Conservation (phyloP, 140 eudicot species). For the Erigeron philadelphicus region DNA sequence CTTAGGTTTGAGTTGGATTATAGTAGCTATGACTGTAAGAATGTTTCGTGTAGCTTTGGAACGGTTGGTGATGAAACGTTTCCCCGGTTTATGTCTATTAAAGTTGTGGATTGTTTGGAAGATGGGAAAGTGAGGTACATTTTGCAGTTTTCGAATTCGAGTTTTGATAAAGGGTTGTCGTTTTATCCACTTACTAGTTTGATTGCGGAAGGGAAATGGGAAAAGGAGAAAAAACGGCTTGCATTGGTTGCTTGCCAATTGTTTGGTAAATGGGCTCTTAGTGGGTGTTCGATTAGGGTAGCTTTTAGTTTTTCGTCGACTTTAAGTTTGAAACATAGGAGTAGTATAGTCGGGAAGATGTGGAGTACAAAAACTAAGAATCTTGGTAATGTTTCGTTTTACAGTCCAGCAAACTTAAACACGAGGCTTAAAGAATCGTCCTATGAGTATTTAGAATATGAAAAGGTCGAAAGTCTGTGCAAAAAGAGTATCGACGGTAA, state of each 20-base stretch:
- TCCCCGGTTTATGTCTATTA: conserved; percentile 50
- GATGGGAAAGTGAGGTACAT: conserved; percentile 57
- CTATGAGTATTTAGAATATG: conserved; percentile 53
- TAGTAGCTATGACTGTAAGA: conserved; percentile 38
- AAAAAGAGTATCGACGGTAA: conserved; percentile 26
- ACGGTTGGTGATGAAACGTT: conserved; percentile 33
- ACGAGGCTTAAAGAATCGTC: conserved; percentile 29
- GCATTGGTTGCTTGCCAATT: conserved; percentile 69
- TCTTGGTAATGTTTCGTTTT: conserved; percentile 46
- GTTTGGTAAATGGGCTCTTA: conserved; percentile 32
- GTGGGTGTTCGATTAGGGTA: conserved; percentile 63
- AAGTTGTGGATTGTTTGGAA: conserved; percentile 51
- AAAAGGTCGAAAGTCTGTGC: conserved; percentile 40
- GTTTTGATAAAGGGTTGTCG: conserved; percentile 29
- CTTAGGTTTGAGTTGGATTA: conserved; percentile 55
- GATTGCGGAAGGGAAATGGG: conserved; percentile 91
- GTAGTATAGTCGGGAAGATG: conserved; percentile 61
- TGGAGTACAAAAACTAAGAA: conserved; percentile 59
- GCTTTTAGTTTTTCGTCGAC: conserved; percentile 54
- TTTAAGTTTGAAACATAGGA: conserved; percentile 53
- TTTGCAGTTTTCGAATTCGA: conserved; percentile 48
- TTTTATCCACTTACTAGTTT: conserved; percentile 52
- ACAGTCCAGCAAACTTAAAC: conserved; percentile 39
- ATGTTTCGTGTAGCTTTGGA: conserved; percentile 49
- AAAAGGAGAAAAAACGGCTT: conserved; percentile 46